phyloP scores from a whole-genome alignment of 2,329 filamentous ascomycete species.

The Mariannaea elegans region DNA sequence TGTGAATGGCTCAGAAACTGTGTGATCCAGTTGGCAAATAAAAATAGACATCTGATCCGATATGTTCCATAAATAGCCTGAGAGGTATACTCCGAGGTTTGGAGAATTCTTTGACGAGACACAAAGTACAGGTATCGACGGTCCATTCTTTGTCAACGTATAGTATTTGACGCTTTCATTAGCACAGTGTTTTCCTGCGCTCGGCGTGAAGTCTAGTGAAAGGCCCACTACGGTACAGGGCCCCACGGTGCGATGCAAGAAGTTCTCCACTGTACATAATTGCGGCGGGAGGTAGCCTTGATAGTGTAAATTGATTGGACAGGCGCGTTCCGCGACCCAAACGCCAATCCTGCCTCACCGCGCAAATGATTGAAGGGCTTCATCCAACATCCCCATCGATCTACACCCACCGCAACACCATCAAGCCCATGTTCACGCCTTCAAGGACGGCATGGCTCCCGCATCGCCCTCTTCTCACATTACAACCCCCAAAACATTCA shows the following conservation, averaged over 20 bases:
- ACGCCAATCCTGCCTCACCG: conserved; percentile 6
- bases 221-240: neutral
- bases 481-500: conserved; percentile 48
- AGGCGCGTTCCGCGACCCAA: conserved; percentile 12
- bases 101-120: too few species aligned
- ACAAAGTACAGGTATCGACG: neutral
- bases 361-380: conserved; percentile 29
- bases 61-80: too few species aligned
- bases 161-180: neutral
- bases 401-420: neutral
- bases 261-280: neutral
- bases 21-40: too few species aligned
- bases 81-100: too few species aligned
- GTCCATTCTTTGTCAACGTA: neutral
- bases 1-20: too few species aligned
- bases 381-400: neutral
- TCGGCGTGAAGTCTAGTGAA: neutral
- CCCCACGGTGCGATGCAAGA: neutral
- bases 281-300: conserved; percentile 6
- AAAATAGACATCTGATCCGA: too few species aligned
- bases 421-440: conserved; percentile 22
- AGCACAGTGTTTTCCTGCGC: conserved; percentile 6
- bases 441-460: conserved; percentile 32
- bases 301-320: conserved; percentile 25
- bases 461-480: conserved; percentile 32